phyloP scores from a whole-genome alignment of 768 basidiomycete genomes.

The Agaricus subrufescens region DNA sequence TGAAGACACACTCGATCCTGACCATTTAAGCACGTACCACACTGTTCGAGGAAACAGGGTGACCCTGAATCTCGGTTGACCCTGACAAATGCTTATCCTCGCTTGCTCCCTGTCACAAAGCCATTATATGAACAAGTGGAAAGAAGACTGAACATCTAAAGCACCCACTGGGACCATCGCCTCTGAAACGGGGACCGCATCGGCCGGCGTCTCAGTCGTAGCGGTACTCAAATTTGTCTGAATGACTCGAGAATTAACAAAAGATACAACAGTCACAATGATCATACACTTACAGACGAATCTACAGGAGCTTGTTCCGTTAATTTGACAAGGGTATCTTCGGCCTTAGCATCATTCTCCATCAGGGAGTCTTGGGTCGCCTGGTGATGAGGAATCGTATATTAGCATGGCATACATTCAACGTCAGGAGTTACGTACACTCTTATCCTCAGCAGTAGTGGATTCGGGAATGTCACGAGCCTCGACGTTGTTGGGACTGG shows the following conservation, averaged over 20 bases:
- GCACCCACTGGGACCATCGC: neutral
- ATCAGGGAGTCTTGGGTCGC: neutral
- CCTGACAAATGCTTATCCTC: constrained; percentile 1
- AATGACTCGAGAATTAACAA: constrained; percentile 1
- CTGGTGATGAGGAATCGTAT: neutral
- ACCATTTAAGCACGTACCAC: neutral
- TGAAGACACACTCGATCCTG: neutral
- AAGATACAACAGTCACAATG: constrained; percentile 1
- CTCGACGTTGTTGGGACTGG: constrained; percentile 1
- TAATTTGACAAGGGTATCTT: neutral
- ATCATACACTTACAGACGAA: neutral
- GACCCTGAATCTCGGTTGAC: neutral
- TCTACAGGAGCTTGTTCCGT: neutral
- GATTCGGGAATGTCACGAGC: constrained; percentile 1
- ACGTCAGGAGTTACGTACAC: neutral
- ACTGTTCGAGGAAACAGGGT: neutral
- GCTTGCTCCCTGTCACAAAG: neutral
- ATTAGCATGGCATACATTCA: neutral
- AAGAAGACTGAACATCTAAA: neutral
- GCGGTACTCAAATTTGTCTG: neutral
- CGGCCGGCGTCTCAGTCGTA: constrained; percentile 1
- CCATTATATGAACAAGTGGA: neutral
- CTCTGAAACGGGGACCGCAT: neutral
- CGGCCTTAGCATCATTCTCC: neutral
- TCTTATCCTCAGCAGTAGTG: neutral